A percentile compares a stretch with the other conserved stretches of the same genome.
Evolutionary conservation across 352 stramenopile genomes (phyloP).

Genomic region (Globisporangium perplexum): DNA sequence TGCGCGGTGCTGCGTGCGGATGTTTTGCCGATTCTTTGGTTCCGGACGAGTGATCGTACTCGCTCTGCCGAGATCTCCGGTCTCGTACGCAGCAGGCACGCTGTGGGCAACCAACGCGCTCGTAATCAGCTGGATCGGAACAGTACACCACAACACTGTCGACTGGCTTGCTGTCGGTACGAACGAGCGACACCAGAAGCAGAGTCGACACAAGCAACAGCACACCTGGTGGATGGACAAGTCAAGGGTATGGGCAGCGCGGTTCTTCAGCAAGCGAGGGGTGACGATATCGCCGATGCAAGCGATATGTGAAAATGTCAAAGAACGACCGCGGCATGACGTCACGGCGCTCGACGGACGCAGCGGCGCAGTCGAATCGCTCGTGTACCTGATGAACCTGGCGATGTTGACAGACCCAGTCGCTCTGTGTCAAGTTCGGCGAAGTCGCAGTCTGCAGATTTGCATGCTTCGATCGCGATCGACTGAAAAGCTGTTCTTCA

Average conservation of each 20-base stretch:
- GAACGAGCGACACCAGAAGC: no score
- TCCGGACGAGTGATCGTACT: background rate
- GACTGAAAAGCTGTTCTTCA: background rate
- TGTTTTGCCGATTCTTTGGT: background rate
- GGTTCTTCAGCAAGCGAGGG: no score
- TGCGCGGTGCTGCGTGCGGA: background rate
- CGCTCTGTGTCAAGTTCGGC: background rate
- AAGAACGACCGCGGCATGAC: no score
- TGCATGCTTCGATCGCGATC: background rate
- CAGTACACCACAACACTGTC: no score
- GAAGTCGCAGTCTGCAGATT: background rate
- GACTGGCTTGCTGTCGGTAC: no score
- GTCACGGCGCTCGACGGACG: background rate
- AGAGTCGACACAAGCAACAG: no score
- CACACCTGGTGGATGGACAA: no score
- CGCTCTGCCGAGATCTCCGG: background rate
- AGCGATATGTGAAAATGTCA: no score
- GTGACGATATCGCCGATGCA: no score
- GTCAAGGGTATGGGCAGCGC: no score
- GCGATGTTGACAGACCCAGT: constrained; percentile 5
- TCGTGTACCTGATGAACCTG: constrained; percentile 7
- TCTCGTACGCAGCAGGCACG: constrained; percentile 2
- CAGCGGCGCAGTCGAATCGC: constrained; percentile 2
- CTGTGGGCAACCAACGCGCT: constrained; percentile 5
- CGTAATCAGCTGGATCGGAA: constrained; percentile 5